Evolutionary conservation across 352 stramenopile species (phyloP).

Genomic region (Pythium folliculosum): DNA sequence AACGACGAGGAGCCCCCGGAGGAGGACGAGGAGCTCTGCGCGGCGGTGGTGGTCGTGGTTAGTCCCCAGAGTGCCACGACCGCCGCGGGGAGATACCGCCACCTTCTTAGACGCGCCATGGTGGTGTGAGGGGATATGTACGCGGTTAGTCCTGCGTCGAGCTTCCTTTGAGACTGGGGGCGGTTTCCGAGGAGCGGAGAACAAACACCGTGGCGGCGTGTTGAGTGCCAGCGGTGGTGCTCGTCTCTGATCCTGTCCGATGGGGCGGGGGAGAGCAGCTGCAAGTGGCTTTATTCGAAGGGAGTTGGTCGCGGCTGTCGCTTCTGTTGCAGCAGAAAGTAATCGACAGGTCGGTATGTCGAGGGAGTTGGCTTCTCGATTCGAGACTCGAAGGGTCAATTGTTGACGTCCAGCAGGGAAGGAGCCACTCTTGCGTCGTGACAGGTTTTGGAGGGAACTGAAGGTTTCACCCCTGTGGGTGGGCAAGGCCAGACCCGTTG

Average conservation of each 20-base stretch:
- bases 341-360: background rate
- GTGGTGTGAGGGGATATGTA: background rate
- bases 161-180: background rate
- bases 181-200: background rate
- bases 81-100: constrained; percentile 1
- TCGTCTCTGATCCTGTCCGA: constrained; percentile 3
- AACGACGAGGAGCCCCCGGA: background rate
- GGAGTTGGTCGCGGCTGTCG: too few relatives aligned
- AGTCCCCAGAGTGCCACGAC: background rate
- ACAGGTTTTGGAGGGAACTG: background rate
- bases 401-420: constrained; percentile 13
- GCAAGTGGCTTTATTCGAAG: background rate
- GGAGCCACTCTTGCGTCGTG: background rate
- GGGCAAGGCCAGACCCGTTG: background rate
- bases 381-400: constrained; percentile 7
- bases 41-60: background rate
- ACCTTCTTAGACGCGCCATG: background rate
- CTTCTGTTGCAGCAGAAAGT: too few relatives aligned
- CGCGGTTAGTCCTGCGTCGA: constrained; percentile 1
- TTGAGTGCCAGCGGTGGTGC: background rate
- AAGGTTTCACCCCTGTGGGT: background rate
- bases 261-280: background rate
- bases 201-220: background rate
- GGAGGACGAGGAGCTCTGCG: background rate
- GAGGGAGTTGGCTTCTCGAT: background rate